phyloP scores from a whole-genome alignment of 2,329 filamentous ascomycete genomes.

The Fusarium foetens region DNA sequence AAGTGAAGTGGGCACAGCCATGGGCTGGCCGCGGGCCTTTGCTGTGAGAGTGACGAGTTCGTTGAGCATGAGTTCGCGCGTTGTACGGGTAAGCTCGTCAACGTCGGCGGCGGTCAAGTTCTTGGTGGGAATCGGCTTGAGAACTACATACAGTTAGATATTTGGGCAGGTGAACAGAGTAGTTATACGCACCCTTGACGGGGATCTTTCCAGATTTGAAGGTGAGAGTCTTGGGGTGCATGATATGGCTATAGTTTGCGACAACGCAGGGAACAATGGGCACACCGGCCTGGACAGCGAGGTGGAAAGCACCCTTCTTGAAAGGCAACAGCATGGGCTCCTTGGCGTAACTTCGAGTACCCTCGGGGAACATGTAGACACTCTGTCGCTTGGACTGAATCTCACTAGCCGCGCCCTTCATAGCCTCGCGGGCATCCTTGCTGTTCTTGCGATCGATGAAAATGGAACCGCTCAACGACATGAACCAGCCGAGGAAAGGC shows the following conservation, averaged over 20 bases:
- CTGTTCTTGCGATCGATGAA: slow-evolving; percentile 95
- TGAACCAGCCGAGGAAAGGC: slow-evolving; percentile 96
- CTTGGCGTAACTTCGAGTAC: slow-evolving; percentile 88
- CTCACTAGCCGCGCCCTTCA: slow-evolving; percentile 82
- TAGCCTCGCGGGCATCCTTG: slow-evolving; percentile 83
- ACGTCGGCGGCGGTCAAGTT: slow-evolving; percentile 80
- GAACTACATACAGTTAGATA: slow-evolving; percentile 60
- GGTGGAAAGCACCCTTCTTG: slow-evolving; percentile 98
- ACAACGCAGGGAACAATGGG: slow-evolving; percentile 88
- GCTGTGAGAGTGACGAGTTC: slow-evolving; percentile 67
- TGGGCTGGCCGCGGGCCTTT: slow-evolving; percentile 57
- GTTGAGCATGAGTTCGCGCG: slow-evolving; percentile 79
- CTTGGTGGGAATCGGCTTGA: slow-evolving; percentile 82
- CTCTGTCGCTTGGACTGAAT: slow-evolving; percentile 79
- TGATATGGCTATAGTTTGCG: slow-evolving; percentile 80
- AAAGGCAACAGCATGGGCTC: slow-evolving; percentile 89
- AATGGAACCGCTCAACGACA: slow-evolving; percentile 84
- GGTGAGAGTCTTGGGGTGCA: slow-evolving; percentile 70
- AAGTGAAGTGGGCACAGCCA: slow-evolving; percentile 46
- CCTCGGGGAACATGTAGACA: slow-evolving; percentile 91
- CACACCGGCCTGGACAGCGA: slow-evolving; percentile 92
- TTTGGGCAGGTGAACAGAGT: neutral
- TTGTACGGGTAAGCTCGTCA: slow-evolving; percentile 74
- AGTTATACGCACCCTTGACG: slow-evolving; percentile 72
- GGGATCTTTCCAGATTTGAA: slow-evolving; percentile 79